Percentiles rank a stretch among this genome's conserved stretches.
Evolutionary conservation across 148 eudicot genomes (phyloP).

Genomic region (Persicaria maculosa): DNA sequence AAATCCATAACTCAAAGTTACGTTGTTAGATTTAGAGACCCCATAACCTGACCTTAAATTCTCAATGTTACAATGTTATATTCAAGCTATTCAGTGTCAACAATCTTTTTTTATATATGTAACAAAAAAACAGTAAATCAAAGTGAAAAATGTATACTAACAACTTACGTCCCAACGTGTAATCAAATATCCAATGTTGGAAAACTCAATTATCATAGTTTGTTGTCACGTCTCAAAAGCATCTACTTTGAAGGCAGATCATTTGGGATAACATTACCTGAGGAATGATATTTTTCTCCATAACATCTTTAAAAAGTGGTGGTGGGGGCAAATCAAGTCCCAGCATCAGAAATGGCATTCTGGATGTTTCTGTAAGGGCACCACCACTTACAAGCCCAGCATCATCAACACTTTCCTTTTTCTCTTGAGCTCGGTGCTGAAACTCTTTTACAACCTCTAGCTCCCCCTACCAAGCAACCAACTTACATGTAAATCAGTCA

Average conservation of each 20-base stretch:
- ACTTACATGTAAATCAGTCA: slow-evolving; percentile 6
- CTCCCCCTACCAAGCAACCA: slow-evolving; percentile 58
- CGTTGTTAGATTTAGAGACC: not conserved
- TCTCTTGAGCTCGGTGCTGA: slow-evolving; percentile 8
- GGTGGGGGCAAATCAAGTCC: slow-evolving; percentile 97
- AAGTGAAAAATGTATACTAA: not conserved
- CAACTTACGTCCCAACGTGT: not conserved
- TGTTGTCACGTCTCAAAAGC: not conserved
- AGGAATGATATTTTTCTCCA: slow-evolving; percentile 95
- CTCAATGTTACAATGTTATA: not conserved
- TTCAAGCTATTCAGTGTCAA: not conserved
- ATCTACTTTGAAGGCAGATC: not conserved
- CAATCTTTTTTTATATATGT: no score
- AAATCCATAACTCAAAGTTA: not conserved
- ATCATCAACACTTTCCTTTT: slow-evolving; percentile 9
- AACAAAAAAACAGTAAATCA: not conserved
- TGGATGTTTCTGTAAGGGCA: slow-evolving; percentile 51
- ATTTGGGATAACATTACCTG: slow-evolving; percentile 45
- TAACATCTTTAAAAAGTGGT: slow-evolving; percentile 84
- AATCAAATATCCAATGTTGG: not conserved
- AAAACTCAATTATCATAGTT: not conserved
- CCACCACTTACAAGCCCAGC: slow-evolving; percentile 33
- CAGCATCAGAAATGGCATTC: slow-evolving; percentile 92
- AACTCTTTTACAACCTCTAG: slow-evolving; percentile 72
- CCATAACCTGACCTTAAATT: no score